A percentile compares a stretch with the other conserved stretches of the same genome.
phyloP scores from a whole-genome alignment of 768 basidiomycete genomes.

The Suillus decipiens region DNA sequence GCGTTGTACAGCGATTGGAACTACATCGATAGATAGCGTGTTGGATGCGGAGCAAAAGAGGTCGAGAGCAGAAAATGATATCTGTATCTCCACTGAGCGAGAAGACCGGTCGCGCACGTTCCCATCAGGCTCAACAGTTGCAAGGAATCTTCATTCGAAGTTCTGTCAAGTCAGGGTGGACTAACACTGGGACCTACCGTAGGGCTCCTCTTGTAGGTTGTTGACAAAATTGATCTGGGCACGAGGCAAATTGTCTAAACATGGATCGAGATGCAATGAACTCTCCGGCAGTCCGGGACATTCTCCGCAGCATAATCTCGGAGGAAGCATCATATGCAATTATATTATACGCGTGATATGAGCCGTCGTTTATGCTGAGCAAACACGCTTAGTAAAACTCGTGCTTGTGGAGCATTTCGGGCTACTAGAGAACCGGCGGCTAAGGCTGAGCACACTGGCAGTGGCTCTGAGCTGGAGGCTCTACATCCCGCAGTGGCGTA shows the following conservation, averaged over 20 bases:
- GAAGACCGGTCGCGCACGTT: neutral
- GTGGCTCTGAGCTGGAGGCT: neutral
- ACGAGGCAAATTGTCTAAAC: constrained; percentile 6
- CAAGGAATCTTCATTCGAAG: neutral
- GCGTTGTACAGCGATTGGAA: neutral
- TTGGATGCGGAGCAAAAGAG: constrained; percentile 1
- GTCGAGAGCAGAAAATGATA: neutral
- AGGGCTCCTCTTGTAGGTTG: neutral
- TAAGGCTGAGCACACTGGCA: constrained; percentile 6
- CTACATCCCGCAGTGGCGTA: neutral
- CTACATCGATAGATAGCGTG: neutral
- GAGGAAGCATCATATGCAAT: constrained; percentile 1
- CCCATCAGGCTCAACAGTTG: constrained; percentile 1
- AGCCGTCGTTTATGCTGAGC: neutral
- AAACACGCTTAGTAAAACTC: neutral
- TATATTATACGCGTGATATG: neutral
- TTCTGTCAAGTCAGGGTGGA: neutral
- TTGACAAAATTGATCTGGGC: neutral
- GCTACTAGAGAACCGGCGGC: neutral
- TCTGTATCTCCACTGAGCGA: constrained; percentile 3
- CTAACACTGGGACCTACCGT: neutral
- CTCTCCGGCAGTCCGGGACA: neutral
- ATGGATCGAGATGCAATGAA: neutral
- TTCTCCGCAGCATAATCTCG: constrained; percentile 6
- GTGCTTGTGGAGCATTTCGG: neutral